Evolutionary conservation across 164 flowering plant genomes (phyloP), one percentile per base, ranked within the genome.

Genomic region (Tetracentron sinense): DNA sequence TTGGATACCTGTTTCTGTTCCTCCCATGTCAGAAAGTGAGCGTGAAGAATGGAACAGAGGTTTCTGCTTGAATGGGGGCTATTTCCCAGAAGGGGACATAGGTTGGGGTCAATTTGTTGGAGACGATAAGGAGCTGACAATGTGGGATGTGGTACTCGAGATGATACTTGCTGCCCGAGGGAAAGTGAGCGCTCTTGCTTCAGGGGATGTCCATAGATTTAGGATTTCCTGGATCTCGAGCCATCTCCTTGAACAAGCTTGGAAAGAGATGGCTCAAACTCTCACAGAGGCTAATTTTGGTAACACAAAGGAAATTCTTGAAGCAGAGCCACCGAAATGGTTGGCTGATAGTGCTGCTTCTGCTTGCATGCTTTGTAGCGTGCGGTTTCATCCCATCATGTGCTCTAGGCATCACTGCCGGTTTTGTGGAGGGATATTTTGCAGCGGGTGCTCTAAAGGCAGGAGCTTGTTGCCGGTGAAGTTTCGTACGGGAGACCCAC

Each of bases 1-100:
- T 42, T 92, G 99, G 97, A 92, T 95, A 74, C 99, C 99, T 53
- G 96, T 95, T 57, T 95, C 99, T 38, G 88, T 92, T 61, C 97
- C 99, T 22, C 96, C 99, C 33, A 83, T 95, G 97, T 72, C 79
- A 1, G 92, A 88, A 74, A 77, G 75, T 47, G 89, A 81, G 29
- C 88, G 74, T 51, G 82, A 82, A 53, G 92, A 83, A 29, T 87
- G 92, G 93, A 74, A 56, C 14, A 72, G 68, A 58, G 85, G 90
- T 30, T 73, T 82, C 53, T 69, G 77, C 59, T 61, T 70, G 2
- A 82, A 81, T 74, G 96, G 96, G 27, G 92, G 88, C 20, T 91
- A 75, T 74, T 81, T 92, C 44, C 97, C 96, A 19, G 96, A 91
- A 54, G 89, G 79, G n/a, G 97, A 89, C 71, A 61, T 82, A 81